Evolutionary conservation across 202 grass and related monocot species (phyloP), one percentile per base, ranked within the genome.

Genomic region (Eragrostis tef): DNA sequence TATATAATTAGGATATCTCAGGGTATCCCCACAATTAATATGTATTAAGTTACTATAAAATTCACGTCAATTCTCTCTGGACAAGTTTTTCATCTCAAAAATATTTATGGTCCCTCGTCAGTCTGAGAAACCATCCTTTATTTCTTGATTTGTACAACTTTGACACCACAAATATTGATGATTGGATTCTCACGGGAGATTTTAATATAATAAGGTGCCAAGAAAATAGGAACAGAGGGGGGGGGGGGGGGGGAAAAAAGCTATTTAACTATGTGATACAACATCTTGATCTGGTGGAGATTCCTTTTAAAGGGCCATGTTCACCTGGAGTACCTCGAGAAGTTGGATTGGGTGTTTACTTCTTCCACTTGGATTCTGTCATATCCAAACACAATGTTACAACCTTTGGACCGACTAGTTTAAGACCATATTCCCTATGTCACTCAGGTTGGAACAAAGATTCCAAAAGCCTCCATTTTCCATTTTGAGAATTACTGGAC

Each of bases 181-280:
- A 54, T 2, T 20, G 17, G 16, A 54, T 54, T 2, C 0, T 54
- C 0, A 7, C 20, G 17, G 51, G 51, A 0, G 51, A 54, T 54
- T 54, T 54, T 8, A 54, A 54, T 8, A 5, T 54, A 1, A 54
- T 54, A 1, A 6, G 51, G 2, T 8, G 6, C 17, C 51, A 16
- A 1, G 17, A 20, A 0, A 54, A 54, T 8, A 54, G 17, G 20
- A 54, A 2, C 6, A 7, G 51, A 7, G 51, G 51, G 0, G 51
- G 51, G 1, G 20, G 9, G 0, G 1, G 1, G 0, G 1, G 0
- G 0, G 17, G 20, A 1, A 54, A n/a, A 19, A 19, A n/a, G 6
- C 5, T 54, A 0, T 54, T 54, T 17, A 54, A 54, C 8, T 5
- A 54, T 20, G 0, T 54, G 0, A 54, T 54, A 7, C 16, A n/a